Conservation (phyloP, 805 yeast species). For the Starmerella vaccinii region DNA sequence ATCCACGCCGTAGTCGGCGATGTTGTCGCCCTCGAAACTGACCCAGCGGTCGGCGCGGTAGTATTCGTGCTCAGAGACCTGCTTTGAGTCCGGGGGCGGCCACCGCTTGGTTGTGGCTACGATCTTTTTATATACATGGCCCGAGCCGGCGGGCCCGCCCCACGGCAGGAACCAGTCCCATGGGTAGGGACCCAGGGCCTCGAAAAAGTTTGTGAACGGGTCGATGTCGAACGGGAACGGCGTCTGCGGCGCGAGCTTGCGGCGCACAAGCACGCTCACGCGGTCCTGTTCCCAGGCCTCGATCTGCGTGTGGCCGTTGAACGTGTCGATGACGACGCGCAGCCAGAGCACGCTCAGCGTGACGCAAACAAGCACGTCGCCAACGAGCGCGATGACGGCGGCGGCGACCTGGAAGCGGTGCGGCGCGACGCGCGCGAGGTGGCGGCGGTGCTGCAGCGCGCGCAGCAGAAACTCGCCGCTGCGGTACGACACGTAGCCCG, state of each 20-base stretch:
- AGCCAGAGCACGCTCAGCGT: slow-evolving; percentile 50
- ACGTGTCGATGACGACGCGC: slow-evolving; percentile 48
- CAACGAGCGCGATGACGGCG: slow-evolving; percentile 44
- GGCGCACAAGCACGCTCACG: slow-evolving; percentile 51
- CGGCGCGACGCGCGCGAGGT: slow-evolving; percentile 49
- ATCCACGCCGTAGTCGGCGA: slow-evolving; percentile 88
- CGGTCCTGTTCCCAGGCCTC: slow-evolving; percentile 90
- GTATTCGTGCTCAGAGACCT: slow-evolving; percentile 25
- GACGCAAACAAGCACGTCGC: slow-evolving; percentile 49
- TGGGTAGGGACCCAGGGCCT: slow-evolving; percentile 46
- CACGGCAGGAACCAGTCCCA: slow-evolving; percentile 59
- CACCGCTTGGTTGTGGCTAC: slow-evolving; percentile 60
- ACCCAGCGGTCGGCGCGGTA: slow-evolving; percentile 47
- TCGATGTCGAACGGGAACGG: slow-evolving; percentile 81
- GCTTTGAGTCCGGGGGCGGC: slow-evolving; percentile 62
- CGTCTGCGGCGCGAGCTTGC: slow-evolving; percentile 22
- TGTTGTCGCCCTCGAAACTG: slow-evolving; percentile 72
- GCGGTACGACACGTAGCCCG: slow-evolving; percentile 26
- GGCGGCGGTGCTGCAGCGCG: slow-evolving; percentile 32
- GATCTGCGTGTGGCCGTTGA: slow-evolving; percentile 73
- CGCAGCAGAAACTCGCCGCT: slow-evolving; percentile 22
- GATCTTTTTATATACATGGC: slow-evolving; percentile 46
- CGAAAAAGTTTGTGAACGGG: slow-evolving; percentile 41
- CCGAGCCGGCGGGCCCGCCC: slow-evolving; percentile 52
- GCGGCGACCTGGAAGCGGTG: slow-evolving; percentile 42